These are phyloP conservation scores for Fonsecaea erecta DNA, from an alignment of 2,329 filamentous ascomycete genomes.

Conservation along the genomic window DNA sequence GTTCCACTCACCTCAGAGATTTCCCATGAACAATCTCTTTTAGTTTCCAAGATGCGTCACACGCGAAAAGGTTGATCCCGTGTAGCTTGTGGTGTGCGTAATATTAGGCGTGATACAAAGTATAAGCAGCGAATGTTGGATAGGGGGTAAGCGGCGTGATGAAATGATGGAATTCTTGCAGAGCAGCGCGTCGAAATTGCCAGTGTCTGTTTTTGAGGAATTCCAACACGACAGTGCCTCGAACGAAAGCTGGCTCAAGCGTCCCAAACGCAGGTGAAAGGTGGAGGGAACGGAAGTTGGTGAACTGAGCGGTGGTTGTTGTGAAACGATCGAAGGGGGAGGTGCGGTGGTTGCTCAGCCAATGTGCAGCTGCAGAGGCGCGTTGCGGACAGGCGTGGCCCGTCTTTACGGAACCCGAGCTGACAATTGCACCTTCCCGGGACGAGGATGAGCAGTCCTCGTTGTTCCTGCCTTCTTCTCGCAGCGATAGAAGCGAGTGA, in stretches of 20 bases:
- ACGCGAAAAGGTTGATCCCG: constrained; percentile 1
- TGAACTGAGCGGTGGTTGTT: constrained; percentile 34
- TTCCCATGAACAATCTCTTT: constrained; percentile 30
- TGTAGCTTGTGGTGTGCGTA: constrained; percentile 15
- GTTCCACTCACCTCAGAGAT: constrained; percentile 24
- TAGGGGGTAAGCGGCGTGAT: constrained; percentile 14
- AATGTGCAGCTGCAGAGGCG: constrained; percentile 36
- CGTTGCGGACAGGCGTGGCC: constrained; percentile 36
- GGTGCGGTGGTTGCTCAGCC: constrained; percentile 39
- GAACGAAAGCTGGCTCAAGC: constrained; percentile 12
- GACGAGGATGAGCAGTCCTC: constrained; percentile 10
- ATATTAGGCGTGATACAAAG: constrained; percentile 24
- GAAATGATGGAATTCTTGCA: constrained; percentile 20
- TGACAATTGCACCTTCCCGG: constrained; percentile 20
- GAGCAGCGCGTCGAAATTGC: constrained; percentile 8
- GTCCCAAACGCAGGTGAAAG: constrained; percentile 24
- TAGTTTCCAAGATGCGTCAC: not conserved
- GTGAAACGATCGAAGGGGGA: constrained; percentile 41
- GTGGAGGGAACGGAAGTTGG: constrained; percentile 23
- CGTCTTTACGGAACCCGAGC: constrained; percentile 17
- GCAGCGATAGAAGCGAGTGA: constrained; percentile 36
- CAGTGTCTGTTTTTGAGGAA: constrained; percentile 22
- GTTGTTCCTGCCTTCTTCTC: constrained; percentile 27
- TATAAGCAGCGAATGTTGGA: constrained; percentile 26
- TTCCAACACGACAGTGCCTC: constrained; percentile 27